A percentile compares a stretch with the other conserved stretches of the same genome.
phyloP scores from a whole-genome alignment of 2,329 filamentous ascomycete species.

The Penicillium occitanis region DNA sequence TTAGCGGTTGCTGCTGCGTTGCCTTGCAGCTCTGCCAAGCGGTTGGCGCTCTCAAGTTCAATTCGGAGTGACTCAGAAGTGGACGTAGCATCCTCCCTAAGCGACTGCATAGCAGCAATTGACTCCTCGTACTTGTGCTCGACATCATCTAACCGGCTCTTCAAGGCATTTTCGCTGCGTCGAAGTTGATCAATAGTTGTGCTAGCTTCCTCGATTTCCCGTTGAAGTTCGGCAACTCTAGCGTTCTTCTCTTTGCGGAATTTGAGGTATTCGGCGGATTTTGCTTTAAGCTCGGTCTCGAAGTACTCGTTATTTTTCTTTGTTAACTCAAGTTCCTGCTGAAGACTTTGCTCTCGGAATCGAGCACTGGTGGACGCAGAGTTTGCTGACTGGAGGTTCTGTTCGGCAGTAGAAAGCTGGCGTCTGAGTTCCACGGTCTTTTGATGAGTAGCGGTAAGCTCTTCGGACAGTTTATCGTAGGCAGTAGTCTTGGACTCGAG shows the following conservation, averaged over 20 bases:
- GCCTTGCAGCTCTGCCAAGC: conserved; percentile 72
- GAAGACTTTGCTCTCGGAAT: conserved; percentile 84
- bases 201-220: conserved; percentile 79
- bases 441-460: conserved; percentile 83
- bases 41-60: conserved; percentile 76
- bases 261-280: conserved; percentile 80
- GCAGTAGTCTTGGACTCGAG: conserved; percentile 87
- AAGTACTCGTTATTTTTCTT: conserved; percentile 93
- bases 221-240: conserved; percentile 82
- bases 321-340: conserved; percentile 85
- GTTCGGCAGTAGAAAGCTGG: conserved; percentile 77
- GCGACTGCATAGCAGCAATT: conserved; percentile 75
- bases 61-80: conserved; percentile 84
- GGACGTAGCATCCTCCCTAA: conserved; percentile 78
- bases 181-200: conserved; percentile 74
- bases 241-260: conserved; percentile 93
- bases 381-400: conserved; percentile 78
- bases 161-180: conserved; percentile 75
- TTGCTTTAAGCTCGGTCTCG: conserved; percentile 86
- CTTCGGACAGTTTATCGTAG: conserved; percentile 80
- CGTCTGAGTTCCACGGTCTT: conserved; percentile 82
- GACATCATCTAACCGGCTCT: conserved; percentile 77
- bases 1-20: conserved; percentile 61
- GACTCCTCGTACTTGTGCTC: conserved; percentile 85
- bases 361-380: conserved; percentile 77